phyloP scores from a whole-genome alignment of 176 grass and related monocot genomes.

The Oryza brachyantha region DNA sequence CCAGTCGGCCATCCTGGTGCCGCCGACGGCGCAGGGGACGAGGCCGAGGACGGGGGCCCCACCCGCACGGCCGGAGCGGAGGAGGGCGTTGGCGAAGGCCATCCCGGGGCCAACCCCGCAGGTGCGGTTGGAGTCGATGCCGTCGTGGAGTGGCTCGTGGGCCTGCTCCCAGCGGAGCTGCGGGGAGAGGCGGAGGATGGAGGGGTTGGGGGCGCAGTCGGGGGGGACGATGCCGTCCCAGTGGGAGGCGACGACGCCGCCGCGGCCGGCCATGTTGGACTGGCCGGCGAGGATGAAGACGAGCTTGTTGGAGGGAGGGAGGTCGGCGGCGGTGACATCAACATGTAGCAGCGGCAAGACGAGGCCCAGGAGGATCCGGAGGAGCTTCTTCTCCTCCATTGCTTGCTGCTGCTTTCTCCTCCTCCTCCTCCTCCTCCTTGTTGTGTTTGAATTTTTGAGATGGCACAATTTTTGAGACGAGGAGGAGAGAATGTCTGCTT shows the following conservation, averaged over 20 bases:
- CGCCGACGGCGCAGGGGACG: slow-evolving; percentile 82
- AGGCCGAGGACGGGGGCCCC: slow-evolving; percentile 31
- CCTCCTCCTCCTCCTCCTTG: too few species aligned
- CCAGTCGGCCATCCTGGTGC: slow-evolving; percentile 72
- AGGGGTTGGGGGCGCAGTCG: slow-evolving; percentile 38
- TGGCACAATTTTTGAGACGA: too few species aligned
- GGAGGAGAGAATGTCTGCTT: too few species aligned
- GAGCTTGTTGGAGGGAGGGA: slow-evolving; percentile 37
- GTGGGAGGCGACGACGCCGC: slow-evolving; percentile 46
- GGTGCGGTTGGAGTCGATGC: slow-evolving; percentile 65
- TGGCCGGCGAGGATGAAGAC: slow-evolving; percentile 81
- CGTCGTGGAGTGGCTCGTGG: slow-evolving; percentile 67
- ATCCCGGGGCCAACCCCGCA: slow-evolving; percentile 82
- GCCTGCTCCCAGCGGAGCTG: slow-evolving; percentile 59
- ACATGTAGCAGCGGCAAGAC: not conserved
- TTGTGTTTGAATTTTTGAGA: too few species aligned
- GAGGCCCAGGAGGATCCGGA: not conserved
- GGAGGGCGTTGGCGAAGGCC: slow-evolving; percentile 65
- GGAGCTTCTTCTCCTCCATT: too few species aligned
- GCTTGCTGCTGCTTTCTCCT: too few species aligned
- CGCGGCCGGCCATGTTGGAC: slow-evolving; percentile 89
- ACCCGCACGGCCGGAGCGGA: slow-evolving; percentile 1
- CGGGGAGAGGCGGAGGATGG: slow-evolving; percentile 55
- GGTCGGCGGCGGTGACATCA: not conserved
- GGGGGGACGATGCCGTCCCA: slow-evolving; percentile 57